These are phyloP conservation scores for Osmozyma mogii DNA, from an alignment of 805 yeast genomes.

Conservation along the genomic window DNA sequence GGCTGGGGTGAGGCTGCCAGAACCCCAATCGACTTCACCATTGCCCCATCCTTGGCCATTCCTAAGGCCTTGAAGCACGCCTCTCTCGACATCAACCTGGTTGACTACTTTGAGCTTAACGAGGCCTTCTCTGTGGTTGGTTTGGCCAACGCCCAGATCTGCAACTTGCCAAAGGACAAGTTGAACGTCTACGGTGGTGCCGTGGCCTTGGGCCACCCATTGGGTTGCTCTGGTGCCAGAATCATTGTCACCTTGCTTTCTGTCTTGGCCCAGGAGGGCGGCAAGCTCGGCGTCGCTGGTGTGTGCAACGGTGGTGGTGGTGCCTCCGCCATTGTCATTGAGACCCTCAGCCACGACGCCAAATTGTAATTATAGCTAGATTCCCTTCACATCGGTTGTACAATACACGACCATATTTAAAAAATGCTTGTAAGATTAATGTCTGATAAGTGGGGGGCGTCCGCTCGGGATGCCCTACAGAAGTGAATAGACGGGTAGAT, in stretches of 20 bases:
- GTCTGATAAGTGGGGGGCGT: no score
- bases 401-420: no score
- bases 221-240: constrained; percentile 96
- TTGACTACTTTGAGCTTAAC: constrained; percentile 91
- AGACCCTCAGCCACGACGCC: constrained; percentile 38
- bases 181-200: constrained; percentile 94
- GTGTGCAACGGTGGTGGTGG: constrained; percentile 99
- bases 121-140: constrained; percentile 98
- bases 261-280: constrained; percentile 72
- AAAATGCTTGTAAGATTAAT: no score
- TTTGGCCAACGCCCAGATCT: constrained; percentile 72
- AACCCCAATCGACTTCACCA: constrained; percentile 89
- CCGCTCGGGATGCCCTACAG: no score
- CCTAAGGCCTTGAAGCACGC: constrained; percentile 95
- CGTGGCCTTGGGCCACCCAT: constrained; percentile 90
- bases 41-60: constrained; percentile 90
- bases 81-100: constrained; percentile 49
- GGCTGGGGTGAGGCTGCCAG: constrained; percentile 99
- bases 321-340: constrained; percentile 87
- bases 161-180: constrained; percentile 54
- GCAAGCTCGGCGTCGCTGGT: constrained; percentile 86
- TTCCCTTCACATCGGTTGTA: no score
- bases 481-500: no score
- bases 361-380: constrained; percentile 24
- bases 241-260: constrained; percentile 78